Percentiles rank a stretch among this genome's conserved stretches.
Evolutionary conservation across 2,329 filamentous ascomycete species (phyloP).

Genomic region (Fonsecaea erecta): DNA sequence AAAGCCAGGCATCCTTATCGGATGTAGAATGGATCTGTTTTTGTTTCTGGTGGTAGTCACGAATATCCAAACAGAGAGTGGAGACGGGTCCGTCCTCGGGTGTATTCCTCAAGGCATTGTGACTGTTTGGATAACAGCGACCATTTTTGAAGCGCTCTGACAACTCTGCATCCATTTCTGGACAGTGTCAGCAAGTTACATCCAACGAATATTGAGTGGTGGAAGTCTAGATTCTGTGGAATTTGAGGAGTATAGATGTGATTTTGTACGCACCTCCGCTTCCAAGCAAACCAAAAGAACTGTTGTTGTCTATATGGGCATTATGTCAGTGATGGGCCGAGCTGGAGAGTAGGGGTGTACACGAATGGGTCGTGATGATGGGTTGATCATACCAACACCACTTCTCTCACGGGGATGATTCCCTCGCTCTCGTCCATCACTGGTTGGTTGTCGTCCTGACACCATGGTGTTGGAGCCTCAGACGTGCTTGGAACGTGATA

Average conservation of each 20-base stretch:
- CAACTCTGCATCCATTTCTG: slow-evolving; percentile 36
- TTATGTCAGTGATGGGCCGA: neutral
- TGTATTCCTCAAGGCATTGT: slow-evolving; percentile 2
- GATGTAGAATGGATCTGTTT: slow-evolving; percentile 43
- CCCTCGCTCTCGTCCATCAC: slow-evolving; percentile 4
- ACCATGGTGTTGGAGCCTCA: neutral
- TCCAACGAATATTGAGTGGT: neutral
- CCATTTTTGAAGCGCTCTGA: slow-evolving; percentile 32
- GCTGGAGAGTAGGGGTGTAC: neutral
- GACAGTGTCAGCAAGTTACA: slow-evolving; percentile 3
- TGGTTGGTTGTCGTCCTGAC: neutral
- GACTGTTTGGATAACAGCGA: slow-evolving; percentile 11
- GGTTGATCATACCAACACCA: neutral
- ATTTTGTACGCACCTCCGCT: slow-evolving; percentile 1
- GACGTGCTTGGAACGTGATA: neutral
- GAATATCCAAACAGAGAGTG: slow-evolving; percentile 34
- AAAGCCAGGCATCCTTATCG: slow-evolving; percentile 42
- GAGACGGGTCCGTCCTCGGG: slow-evolving; percentile 19
- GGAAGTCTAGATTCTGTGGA: neutral
- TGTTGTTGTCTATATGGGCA: neutral
- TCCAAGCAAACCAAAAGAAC: slow-evolving; percentile 5
- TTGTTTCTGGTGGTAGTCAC: slow-evolving; percentile 36
- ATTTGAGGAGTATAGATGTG: neutral
- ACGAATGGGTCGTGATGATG: neutral
- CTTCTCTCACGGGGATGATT: neutral